Conservation (phyloP, 306 rosid species). For the Begonia loranthoides region DNA sequence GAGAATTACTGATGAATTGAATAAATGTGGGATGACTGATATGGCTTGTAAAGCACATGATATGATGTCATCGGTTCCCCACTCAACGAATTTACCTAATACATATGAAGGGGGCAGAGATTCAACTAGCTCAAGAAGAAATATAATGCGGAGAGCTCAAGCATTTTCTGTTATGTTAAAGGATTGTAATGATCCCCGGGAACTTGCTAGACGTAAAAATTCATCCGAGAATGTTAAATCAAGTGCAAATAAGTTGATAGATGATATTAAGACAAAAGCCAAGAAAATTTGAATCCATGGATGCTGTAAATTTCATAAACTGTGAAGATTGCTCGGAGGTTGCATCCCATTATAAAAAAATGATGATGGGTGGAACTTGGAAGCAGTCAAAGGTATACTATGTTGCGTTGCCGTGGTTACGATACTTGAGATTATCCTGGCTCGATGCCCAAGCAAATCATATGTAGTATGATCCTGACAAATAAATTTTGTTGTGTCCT, state of each 20-base stretch:
- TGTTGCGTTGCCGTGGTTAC: no score
- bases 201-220: conserved; percentile 34
- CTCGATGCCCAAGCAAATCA: no score
- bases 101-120: conserved; percentile 37
- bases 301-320: no score
- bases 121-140: conserved; percentile 32
- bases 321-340: no score
- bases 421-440: no score
- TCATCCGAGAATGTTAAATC: conserved; percentile 30
- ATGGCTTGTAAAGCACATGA: conserved; percentile 43
- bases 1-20: conserved; percentile 41
- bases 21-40: conserved; percentile 46
- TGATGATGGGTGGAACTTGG: no score
- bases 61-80: conserved; percentile 71
- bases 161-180: conserved; percentile 61
- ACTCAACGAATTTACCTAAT: conserved; percentile 53
- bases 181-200: conserved; percentile 48
- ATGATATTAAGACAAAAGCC: conserved; percentile 30
- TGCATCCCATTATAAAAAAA: no score
- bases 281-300: conserved; percentile 8
- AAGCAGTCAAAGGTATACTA: no score
- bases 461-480: no score
- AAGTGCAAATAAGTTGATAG: conserved; percentile 31
- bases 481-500: no score
- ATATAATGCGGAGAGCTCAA: conserved; percentile 55